These are phyloP conservation scores for Aspergillus homomorphus DNA, from an alignment of 495 filamentous ascomycete genomes.

Conservation along the genomic window DNA sequence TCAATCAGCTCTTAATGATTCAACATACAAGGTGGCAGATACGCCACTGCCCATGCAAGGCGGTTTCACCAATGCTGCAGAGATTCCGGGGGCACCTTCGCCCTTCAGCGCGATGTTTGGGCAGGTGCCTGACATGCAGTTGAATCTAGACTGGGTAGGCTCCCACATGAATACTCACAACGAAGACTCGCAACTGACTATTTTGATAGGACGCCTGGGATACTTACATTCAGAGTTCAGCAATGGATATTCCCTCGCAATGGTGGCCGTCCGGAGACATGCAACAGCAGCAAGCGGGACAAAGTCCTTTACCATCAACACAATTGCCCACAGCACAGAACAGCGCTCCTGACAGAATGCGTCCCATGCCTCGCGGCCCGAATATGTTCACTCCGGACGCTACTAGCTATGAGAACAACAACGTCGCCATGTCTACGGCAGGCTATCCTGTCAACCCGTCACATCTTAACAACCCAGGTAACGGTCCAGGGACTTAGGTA, in stretches of 20 bases:
- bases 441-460: not conserved
- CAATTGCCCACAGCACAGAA: constrained; percentile 15
- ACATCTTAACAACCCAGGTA: not conserved
- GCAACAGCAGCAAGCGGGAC: constrained; percentile 28
- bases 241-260: constrained; percentile 43
- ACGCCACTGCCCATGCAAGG: constrained; percentile 27
- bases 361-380: constrained; percentile 15
- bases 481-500: not conserved
- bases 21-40: constrained; percentile 32
- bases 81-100: constrained; percentile 43
- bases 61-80: constrained; percentile 36
- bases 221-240: constrained; percentile 51
- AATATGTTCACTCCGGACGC: constrained; percentile 15
- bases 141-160: constrained; percentile 78
- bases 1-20: constrained; percentile 31
- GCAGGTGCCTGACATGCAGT: constrained; percentile 58
- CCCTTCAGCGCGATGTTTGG: constrained; percentile 57
- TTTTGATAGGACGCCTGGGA: constrained; percentile 52
- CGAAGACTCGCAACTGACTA: constrained; percentile 14
- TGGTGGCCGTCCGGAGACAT: constrained; percentile 47
- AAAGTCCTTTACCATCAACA: constrained; percentile 16
- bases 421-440: not conserved
- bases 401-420: constrained; percentile 15
- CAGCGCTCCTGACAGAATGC: constrained; percentile 13
- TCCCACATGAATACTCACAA: not conserved